Base-by-base conservation (phyloP, 2,329 filamentous ascomycete genomes). In the Ophiostoma sp. region DNA sequence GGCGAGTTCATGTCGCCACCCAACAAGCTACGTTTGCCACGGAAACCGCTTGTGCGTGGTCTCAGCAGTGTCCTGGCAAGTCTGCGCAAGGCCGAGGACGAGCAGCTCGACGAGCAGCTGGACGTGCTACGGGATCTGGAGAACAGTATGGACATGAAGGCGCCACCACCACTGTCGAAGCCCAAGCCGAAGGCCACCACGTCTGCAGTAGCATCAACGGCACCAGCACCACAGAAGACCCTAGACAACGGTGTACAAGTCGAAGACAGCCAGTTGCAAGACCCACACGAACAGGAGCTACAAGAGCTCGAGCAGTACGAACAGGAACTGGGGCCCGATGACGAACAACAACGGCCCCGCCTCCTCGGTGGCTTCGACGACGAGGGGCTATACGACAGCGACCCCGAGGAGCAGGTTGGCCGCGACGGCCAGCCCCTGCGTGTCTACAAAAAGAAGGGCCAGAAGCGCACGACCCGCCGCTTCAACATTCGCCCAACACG, bases 371-470 rank as follows among this genome's bases (percentile, higher is more conserved):
- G 87, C 0, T 92, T 91, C 68, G 90, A 92, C 73, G 89, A 92
- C 73, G 90, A 91, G 77, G 85, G 78, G 8, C 77, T 85, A 74
- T 87, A 88, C 77, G 89, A 91, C 79, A 87, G 87, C 75, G 81
- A 83, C 1, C 83, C 82, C 3, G 86, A 88, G n/a, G 86, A 87
- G 1, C 82, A 84, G 0, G 79, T 80, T 3, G 71, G 66, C 9
- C 84, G 84, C n/a, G 83, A 89, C 77, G 89, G 89, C 1, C 85
- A 87, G 75, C 90, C 90, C 2, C 80, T 90, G 50, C 88, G 86
- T 71, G 82, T 88, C 1, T 95, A 88, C 84, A 95, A 95, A 85
- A 96, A 96, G 87, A 93, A 93, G 84, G 93, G 92, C 0, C 88
- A 93, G 80, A 96, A 96, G 84, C 86, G 93, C 75, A 93, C 92